Percentiles rank a stretch among this genome's conserved stretches.
phyloP scores from a whole-genome alignment of 768 basidiomycete species.

The Mycena alexandri region DNA sequence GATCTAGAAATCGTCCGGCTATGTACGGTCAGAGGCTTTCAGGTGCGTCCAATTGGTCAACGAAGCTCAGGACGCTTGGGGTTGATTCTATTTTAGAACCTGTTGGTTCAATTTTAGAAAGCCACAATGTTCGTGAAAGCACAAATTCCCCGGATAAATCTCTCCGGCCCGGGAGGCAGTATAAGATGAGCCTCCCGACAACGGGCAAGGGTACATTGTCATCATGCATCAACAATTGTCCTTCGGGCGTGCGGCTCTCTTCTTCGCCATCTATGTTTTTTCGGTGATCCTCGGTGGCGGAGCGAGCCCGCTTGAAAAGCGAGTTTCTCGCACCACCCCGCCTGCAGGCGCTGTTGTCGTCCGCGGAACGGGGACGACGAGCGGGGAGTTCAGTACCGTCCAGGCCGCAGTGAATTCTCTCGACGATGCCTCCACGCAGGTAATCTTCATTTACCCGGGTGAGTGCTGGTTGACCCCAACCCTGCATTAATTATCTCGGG shows the following conservation, averaged over 20 bases:
- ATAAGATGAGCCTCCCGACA: neutral
- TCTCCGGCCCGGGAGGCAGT: constrained; percentile 8
- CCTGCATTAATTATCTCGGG: neutral
- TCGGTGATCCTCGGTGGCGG: neutral
- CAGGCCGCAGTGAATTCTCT: constrained; percentile 19
- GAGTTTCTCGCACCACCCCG: constrained; percentile 6
- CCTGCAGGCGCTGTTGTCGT: constrained; percentile 16
- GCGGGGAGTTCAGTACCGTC: constrained; percentile 20
- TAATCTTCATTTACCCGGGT: constrained; percentile 26
- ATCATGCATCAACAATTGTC: constrained; percentile 12
- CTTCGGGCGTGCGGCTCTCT: constrained; percentile 11
- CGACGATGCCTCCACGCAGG: constrained; percentile 4
- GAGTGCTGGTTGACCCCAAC: neutral
- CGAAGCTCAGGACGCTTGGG: no score
- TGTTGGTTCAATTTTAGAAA: neutral
- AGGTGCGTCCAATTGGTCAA: no score
- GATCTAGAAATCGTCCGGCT: no score
- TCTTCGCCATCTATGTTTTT: constrained; percentile 8
- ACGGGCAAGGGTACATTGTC: neutral
- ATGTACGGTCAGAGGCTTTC: no score
- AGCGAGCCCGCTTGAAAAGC: no score
- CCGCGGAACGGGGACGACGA: neutral
- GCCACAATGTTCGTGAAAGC: neutral
- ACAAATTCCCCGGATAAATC: constrained; percentile 9
- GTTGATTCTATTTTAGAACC: neutral